Conservation (phyloP, 1,284 basidiomycete genomes). For the Leccinum pallidistipes region DNA sequence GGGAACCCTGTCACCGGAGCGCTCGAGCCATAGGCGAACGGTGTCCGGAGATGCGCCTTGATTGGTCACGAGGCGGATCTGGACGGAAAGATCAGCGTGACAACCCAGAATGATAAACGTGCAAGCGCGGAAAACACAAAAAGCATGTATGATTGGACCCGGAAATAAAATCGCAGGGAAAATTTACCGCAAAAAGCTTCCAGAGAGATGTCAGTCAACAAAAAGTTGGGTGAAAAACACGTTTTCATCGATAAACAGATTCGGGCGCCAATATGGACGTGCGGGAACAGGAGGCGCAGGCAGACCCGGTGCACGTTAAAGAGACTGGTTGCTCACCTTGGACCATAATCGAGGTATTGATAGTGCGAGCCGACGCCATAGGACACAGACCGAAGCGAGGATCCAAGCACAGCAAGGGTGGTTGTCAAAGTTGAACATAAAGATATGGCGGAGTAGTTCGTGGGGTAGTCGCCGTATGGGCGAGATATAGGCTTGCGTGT, state of each 20-base stretch:
- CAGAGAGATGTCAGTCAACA: not conserved
- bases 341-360: conserved; percentile 70
- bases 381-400: conserved; percentile 58
- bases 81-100: conserved; percentile 10
- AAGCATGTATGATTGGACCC: not conserved
- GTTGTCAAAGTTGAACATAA: conserved; percentile 63
- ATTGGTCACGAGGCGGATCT: conserved; percentile 73
- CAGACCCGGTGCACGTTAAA: conserved; percentile 1
- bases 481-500: conserved; percentile 59
- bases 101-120: conserved; percentile 1
- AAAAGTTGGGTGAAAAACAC: conserved; percentile 5
- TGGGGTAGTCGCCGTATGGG: conserved; percentile 66
- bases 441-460: conserved; percentile 66
- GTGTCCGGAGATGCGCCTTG: conserved; percentile 72
- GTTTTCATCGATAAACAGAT: conserved; percentile 17
- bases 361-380: conserved; percentile 62
- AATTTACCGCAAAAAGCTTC: conserved; percentile 10
- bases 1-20: conserved; percentile 63
- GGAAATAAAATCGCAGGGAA: conserved; percentile 1
- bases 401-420: conserved; percentile 70
- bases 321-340: conserved; percentile 50
- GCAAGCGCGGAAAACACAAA: conserved; percentile 11
- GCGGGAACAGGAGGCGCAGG: conserved; percentile 5
- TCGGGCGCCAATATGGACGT: conserved; percentile 15
- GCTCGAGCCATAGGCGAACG: conserved; percentile 75